These are phyloP conservation scores for Platanthera zijinensis DNA, from an alignment of 106 monocot species.

Conservation along the genomic window DNA sequence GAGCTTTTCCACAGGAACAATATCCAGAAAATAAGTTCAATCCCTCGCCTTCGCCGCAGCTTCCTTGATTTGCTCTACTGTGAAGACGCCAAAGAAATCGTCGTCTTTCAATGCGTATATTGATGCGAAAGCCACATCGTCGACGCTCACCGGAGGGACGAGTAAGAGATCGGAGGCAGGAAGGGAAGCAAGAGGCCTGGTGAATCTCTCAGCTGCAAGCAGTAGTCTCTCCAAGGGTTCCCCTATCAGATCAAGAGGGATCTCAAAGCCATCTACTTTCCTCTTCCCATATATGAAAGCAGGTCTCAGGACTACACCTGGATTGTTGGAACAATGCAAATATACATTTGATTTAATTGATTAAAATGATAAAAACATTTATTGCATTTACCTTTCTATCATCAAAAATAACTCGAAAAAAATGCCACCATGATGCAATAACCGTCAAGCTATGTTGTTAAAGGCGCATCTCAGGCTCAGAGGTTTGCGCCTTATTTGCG, in stretches of 20 bases:
- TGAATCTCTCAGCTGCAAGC: conserved; percentile 49
- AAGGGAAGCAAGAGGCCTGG: conserved; percentile 45
- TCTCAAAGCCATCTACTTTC: conserved; percentile 63
- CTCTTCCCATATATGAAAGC: conserved; percentile 80
- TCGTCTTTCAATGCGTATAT: conserved; percentile 60
- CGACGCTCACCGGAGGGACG: conserved; percentile 65
- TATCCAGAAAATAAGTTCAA: conserved; percentile 10
- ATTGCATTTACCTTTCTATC: no score
- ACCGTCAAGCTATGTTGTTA: no score
- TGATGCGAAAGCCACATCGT: conserved; percentile 68
- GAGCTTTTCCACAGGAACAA: no score
- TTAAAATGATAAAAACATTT: neutral
- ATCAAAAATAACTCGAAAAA: no score
- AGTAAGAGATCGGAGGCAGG: conserved; percentile 70
- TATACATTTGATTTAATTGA: neutral
- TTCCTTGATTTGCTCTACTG: conserved; percentile 82
- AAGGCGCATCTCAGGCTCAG: no score
- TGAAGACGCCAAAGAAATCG: conserved; percentile 73
- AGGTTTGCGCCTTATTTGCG: no score
- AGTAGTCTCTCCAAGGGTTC: conserved; percentile 69
- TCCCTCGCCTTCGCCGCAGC: conserved; percentile 64
- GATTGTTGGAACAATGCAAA: neutral
- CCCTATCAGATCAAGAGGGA: conserved; percentile 69
- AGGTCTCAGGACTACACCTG: conserved; percentile 76
- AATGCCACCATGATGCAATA: no score